Percentiles rank a stretch among this genome's conserved stretches.
Conservation (phyloP, 306 rosid species). For the Quercus aquifolioides region DNA sequence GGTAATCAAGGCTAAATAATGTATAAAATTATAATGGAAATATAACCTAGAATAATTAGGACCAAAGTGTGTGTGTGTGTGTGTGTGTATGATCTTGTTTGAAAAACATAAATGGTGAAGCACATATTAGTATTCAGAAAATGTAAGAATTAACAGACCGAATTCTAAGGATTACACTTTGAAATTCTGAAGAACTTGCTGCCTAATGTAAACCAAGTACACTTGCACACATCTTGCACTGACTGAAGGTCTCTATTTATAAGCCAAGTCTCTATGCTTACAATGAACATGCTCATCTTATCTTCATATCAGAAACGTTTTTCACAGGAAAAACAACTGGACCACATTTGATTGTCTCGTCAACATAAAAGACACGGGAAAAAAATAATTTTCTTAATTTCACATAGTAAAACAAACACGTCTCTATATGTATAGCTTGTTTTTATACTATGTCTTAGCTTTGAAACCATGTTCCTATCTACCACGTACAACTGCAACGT, state of each 20-base stretch:
- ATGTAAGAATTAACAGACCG: not conserved
- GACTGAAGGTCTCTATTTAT: not conserved
- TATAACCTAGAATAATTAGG: too few relatives aligned
- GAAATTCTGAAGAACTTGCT: too few relatives aligned
- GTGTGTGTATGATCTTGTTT: too few relatives aligned
- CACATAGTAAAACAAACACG: not conserved
- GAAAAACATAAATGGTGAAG: too few relatives aligned
- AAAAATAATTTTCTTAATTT: not conserved
- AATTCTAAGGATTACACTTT: too few relatives aligned
- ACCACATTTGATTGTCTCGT: not conserved
- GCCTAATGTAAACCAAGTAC: too few relatives aligned
- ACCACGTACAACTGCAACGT: not conserved
- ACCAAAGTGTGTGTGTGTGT: too few relatives aligned
- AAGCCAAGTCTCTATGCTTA: not conserved
- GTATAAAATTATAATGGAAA: too few relatives aligned
- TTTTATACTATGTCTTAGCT: too few relatives aligned
- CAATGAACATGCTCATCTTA: not conserved
- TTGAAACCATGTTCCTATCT: not conserved
- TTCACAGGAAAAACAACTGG: not conserved
- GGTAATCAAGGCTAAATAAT: too few relatives aligned
- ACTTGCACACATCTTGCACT: too few relatives aligned
- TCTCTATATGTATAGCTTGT: not conserved
- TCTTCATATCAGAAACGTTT: not conserved
- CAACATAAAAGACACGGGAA: not conserved
- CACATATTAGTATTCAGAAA: too few relatives aligned